Evolutionary conservation across 1,284 basidiomycete genomes (phyloP).

Genomic region (Golubevia sp.): DNA sequence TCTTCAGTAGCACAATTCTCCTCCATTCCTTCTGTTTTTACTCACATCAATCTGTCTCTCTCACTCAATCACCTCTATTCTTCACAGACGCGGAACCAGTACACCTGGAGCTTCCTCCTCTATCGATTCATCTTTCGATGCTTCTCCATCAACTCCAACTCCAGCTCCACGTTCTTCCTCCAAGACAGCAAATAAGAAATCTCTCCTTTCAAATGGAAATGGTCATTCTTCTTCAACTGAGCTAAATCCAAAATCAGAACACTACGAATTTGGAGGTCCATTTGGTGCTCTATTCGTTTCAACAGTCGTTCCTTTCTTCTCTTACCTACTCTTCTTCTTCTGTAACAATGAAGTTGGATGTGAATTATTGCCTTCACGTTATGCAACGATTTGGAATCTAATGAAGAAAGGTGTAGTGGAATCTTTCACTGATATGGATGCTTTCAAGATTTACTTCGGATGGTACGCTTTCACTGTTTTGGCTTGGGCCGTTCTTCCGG

Average conservation of each 20-base stretch:
- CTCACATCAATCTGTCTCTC: no score
- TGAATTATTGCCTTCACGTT: constrained; percentile 8
- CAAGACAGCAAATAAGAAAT: neutral
- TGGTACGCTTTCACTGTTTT: constrained; percentile 89
- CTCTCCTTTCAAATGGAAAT: neutral
- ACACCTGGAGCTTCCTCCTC: neutral
- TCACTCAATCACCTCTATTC: neutral
- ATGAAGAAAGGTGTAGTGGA: constrained; percentile 24
- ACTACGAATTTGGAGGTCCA: constrained; percentile 54
- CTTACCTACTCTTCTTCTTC: constrained; percentile 49
- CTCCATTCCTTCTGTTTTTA: no score
- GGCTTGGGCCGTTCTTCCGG: constrained; percentile 84
- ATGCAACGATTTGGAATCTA: constrained; percentile 19
- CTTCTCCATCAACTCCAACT: neutral
- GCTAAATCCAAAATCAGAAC: constrained; percentile 42
- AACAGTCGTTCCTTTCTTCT: constrained; percentile 41
- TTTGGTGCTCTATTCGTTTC: constrained; percentile 50
- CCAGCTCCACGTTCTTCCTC: neutral
- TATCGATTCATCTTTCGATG: neutral
- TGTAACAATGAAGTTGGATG: constrained; percentile 64
- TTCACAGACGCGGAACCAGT: neutral
- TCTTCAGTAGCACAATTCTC: no score
- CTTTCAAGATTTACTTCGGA: constrained; percentile 74
- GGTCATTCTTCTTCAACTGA: constrained; percentile 8
- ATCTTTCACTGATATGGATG: constrained; percentile 77